These are phyloP conservation scores for Agroathelia rolfsii DNA, from an alignment of 1,284 basidiomycete genomes.

Conservation along the genomic window DNA sequence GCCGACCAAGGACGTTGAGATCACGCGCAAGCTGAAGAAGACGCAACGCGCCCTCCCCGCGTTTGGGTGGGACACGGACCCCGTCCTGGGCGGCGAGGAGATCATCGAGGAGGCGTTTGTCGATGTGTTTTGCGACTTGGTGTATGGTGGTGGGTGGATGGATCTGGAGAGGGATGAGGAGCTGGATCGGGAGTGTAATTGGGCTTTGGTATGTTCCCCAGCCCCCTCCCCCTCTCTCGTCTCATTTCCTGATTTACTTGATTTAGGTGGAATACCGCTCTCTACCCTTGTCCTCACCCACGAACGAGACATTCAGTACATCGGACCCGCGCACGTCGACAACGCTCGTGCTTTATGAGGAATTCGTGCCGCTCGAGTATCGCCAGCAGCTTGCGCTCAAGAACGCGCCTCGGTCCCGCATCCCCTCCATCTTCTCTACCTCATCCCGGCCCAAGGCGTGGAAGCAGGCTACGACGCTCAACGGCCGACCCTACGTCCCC, in stretches of 20 bases:
- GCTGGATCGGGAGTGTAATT: slow-evolving; percentile 77
- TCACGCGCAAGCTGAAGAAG: slow-evolving; percentile 73
- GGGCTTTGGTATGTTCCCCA: slow-evolving; percentile 66
- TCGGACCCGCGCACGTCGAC: slow-evolving; percentile 44
- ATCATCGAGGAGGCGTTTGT: slow-evolving; percentile 81
- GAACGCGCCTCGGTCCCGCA: slow-evolving; percentile 29
- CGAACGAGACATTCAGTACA: slow-evolving; percentile 2
- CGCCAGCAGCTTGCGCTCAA: slow-evolving; percentile 59
- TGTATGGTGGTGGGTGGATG: slow-evolving; percentile 75
- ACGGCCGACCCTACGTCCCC: slow-evolving; percentile 63
- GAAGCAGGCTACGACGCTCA: slow-evolving; percentile 70
- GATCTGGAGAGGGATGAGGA: slow-evolving; percentile 65
- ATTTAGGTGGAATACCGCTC: slow-evolving; percentile 77
- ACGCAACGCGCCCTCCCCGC: slow-evolving; percentile 68
- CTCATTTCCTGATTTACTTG: slow-evolving; percentile 1
- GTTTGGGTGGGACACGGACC: slow-evolving; percentile 81
- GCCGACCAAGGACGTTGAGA: slow-evolving; percentile 64
- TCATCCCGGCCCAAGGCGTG: slow-evolving; percentile 39
- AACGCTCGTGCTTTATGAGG: slow-evolving; percentile 74
- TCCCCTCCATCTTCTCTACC: slow-evolving; percentile 40
- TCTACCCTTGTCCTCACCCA: slow-evolving; percentile 27
- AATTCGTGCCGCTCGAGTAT: slow-evolving; percentile 81
- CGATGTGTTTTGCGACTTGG: slow-evolving; percentile 79
- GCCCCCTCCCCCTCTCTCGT: slow-evolving; percentile 3
- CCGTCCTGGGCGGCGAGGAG: slow-evolving; percentile 61